Base-by-base conservation (phyloP, 2,329 filamentous ascomycete species). In the Salinomyces thailandicus region DNA sequence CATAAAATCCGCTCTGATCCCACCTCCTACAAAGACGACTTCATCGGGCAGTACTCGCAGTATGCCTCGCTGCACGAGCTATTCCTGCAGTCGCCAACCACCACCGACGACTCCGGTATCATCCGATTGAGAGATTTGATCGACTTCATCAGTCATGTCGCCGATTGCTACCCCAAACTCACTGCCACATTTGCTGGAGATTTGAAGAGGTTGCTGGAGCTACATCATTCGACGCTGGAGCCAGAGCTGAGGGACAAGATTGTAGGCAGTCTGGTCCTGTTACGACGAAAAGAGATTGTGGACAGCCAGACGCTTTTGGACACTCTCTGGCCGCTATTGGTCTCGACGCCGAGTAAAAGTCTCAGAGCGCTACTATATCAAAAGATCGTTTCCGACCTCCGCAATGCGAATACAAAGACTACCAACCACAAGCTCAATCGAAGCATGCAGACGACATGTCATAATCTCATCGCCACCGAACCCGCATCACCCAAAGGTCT, bases 391-490 rank as follows among this genome's bases (percentile, higher is more conserved):
- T 87, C 83, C 48, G 91, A 98, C 58, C 69, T 98, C 51, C 78
- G 89, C 41, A 81, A 83, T 35, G 81, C 85, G 1, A 98, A 98
- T 63, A 73, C 79, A 2, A 94, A 91, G 62, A 64, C 79, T 7
- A 89, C 77, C 37, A 95, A 98, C 55, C 91, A 98, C 64, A 83
- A 80, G 38, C 74, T 98, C 36, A 98, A 98, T 62, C 77, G 84
- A 36, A 91, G 84, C 3, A 82, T 96, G 41, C 91, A 98, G 61
- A 93, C 84, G 3, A 85, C 93, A 9, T 75, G 96, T 18, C 93
- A 85, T 68, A 94, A 94, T 60, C 71, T 96, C 16, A 75, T 96
- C 30, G 85, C 84, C 12, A 83, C 82, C 3, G 89, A 98, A 59
- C 77, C 82, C 28, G 71, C 81, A 6, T 93, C 86, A 1, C 72